Base-by-base conservation (phyloP, 768 basidiomycete species). In the Lactifluus hygrophoroides region DNA sequence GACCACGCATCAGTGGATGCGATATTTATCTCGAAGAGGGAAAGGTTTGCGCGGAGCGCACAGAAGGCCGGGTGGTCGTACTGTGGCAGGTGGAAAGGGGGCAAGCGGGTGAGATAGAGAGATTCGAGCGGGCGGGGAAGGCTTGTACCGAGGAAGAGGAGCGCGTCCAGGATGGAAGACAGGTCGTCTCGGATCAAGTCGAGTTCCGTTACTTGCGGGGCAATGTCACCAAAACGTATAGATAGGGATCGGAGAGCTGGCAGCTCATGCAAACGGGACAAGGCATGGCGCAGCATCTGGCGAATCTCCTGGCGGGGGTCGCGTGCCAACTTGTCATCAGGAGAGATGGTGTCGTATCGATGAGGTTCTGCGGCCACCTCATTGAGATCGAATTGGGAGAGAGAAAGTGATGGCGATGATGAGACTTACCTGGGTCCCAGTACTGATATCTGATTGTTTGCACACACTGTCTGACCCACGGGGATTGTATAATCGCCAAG, bases 351-450 rank as follows among this genome's bases (percentile, higher is more conserved):
- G 1, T 60, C 54, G 27, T 60, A 51, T n/a, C 58, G 53, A 16
- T 45, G 35, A n/a, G 42, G 47, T 16, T 60, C 58, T 60, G 21
- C 3, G 37, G 30, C 35, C 11, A 37, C 21, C 8, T 4, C 32
- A 11, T n/a, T 17, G 16, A 27, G 40, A 30, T 21, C 28, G 9
- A 5, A n/a, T 21, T 1, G 19, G 6, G 13, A 32, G 28, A 45
- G 2, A 21, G 34, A 13, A 7, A 16, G 4, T 21, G 13, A 4
- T 5, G 1, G 27, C 3, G 25, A n/a, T 2, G 14, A 14, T 9
- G 17, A 37, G 17, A 35, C 54, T 45, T 25, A 56, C 58, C 58
- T 60, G 58, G 58, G 32, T 60, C 34, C 58, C 58, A 60, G 21
- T 60, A 60, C 28, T 55, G 54, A 35, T 60, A 60, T n/a, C 14